Conservation (phyloP, 345 rosid species). For the Barbarea vulgaris region DNA sequence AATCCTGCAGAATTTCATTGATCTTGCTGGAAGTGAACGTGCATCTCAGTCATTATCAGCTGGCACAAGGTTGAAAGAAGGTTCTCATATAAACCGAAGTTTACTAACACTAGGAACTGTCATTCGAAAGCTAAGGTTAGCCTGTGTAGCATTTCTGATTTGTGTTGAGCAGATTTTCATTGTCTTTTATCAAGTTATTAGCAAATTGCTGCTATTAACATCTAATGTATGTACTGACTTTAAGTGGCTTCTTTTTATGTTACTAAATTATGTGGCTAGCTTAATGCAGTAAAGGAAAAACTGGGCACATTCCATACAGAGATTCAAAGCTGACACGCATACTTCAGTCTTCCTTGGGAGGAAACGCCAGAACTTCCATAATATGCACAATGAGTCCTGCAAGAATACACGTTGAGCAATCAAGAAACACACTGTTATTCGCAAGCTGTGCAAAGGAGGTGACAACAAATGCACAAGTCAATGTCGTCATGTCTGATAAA, state of each 20-base stretch:
- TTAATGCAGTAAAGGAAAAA: constrained; percentile 89
- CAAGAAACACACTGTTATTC: constrained; percentile 89
- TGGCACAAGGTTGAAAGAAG: constrained; percentile 89
- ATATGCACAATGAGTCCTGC: constrained; percentile 97
- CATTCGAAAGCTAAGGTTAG: constrained; percentile 92
- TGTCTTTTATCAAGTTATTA: constrained; percentile 16
- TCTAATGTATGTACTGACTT: neutral
- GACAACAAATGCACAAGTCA: constrained; percentile 84
- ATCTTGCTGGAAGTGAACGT: constrained; percentile 98
- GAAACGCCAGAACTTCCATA: constrained; percentile 91
- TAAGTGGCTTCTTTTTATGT: constrained; percentile 17
- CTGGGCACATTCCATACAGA: constrained; percentile 86
- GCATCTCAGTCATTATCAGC: constrained; percentile 92
- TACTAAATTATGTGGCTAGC: constrained; percentile 38
- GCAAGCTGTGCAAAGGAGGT: constrained; percentile 98
- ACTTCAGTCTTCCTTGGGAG: constrained; percentile 88
- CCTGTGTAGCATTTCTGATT: constrained; percentile 12
- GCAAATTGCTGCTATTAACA: neutral
- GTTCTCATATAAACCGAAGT: constrained; percentile 94
- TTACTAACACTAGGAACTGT: constrained; percentile 93
- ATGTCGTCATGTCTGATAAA: constrained; percentile 87
- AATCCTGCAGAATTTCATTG: constrained; percentile 71
- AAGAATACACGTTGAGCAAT: constrained; percentile 86
- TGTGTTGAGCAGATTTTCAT: constrained; percentile 14
- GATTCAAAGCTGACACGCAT: constrained; percentile 96